These are phyloP conservation scores for Thelephora ganbajun DNA, from an alignment of 768 basidiomycete genomes.

Conservation along the genomic window DNA sequence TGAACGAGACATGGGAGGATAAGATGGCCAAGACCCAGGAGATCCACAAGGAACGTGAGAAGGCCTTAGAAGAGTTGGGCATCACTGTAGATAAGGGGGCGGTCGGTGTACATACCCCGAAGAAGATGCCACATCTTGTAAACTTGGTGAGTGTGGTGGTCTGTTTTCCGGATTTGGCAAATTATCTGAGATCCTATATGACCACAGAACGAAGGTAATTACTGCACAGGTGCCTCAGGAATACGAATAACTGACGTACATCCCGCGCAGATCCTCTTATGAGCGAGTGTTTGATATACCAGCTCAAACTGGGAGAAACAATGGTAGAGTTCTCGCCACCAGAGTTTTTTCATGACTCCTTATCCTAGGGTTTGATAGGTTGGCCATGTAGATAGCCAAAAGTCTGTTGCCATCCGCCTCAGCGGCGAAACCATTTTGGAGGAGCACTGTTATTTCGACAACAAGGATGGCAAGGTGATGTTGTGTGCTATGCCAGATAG, in stretches of 20 bases:
- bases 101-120: constrained; percentile 95
- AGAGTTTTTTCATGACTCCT: constrained; percentile 5
- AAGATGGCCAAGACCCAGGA: constrained; percentile 84
- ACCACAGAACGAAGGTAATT: constrained; percentile 52
- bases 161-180: background rate
- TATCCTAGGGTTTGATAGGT: constrained; percentile 30
- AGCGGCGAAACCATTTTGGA: constrained; percentile 86
- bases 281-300: constrained; percentile 92
- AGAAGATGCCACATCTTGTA: constrained; percentile 93
- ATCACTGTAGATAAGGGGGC: constrained; percentile 96
- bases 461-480: constrained; percentile 71
- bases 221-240: no score
- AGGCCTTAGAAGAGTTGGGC: constrained; percentile 93
- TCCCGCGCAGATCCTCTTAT: constrained; percentile 67
- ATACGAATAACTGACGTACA: background rate
- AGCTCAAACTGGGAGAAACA: constrained; percentile 76
- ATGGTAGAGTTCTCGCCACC: constrained; percentile 30
- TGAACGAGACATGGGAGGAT: constrained; percentile 96
- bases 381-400: constrained; percentile 75
- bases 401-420: constrained; percentile 76
- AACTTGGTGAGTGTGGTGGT: constrained; percentile 58
- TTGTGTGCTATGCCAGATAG: constrained; percentile 69
- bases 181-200: background rate
- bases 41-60: constrained; percentile 94
- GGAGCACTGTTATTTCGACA: constrained; percentile 89